Conservation (phyloP, 176 grass and related monocot species). For the Carex cristatella region DNA sequence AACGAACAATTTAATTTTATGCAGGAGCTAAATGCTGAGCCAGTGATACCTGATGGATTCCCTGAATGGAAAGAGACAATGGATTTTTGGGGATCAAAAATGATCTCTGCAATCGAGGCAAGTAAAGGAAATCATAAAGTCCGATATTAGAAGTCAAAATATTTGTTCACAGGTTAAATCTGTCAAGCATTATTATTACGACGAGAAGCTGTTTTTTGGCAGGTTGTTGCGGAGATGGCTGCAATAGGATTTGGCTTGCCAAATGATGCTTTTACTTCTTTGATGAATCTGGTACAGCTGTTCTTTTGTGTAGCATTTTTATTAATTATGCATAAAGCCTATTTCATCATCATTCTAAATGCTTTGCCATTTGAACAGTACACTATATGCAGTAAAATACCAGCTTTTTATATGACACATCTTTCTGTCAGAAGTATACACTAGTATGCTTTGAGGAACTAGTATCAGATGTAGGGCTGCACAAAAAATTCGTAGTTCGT, state of each 20-base stretch:
- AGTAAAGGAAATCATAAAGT: background rate
- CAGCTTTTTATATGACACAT: background rate
- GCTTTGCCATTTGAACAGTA: background rate
- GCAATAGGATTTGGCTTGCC: conserved; percentile 78
- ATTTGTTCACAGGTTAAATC: background rate
- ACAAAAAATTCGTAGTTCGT: no score
- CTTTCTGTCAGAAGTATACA: background rate
- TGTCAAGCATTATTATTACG: background rate
- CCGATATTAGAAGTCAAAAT: background rate
- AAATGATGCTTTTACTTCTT: conserved; percentile 87
- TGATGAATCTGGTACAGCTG: conserved; percentile 83
- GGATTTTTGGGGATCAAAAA: conserved; percentile 93
- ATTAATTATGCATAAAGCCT: background rate
- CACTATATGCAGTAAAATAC: background rate
- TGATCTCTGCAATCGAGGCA: conserved; percentile 92
- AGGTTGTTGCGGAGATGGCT: conserved; percentile 97
- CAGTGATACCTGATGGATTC: conserved; percentile 86
- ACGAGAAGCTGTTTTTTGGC: background rate
- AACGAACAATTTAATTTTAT: conserved; percentile 18
- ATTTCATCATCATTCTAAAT: background rate
- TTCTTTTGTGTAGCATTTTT: background rate
- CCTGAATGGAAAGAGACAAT: conserved; percentile 96
- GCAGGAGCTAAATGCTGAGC: conserved; percentile 89
- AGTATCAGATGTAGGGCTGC: background rate
- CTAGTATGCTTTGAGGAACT: background rate